Evolutionary conservation across 257 asterid genomes (phyloP), one percentile per base, ranked within the genome.

Genomic region (Fraxinus excelsior): DNA sequence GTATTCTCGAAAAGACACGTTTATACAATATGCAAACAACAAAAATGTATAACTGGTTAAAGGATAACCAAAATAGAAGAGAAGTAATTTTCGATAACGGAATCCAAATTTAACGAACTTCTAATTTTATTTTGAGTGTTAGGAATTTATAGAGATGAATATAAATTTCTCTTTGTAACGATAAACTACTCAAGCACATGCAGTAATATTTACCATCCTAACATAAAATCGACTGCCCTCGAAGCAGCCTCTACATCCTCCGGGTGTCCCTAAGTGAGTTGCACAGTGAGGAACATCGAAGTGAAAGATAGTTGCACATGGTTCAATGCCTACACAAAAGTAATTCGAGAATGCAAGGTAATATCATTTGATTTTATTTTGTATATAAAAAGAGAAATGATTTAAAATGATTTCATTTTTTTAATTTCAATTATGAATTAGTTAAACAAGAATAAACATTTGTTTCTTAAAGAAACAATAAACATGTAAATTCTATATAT

Each of bases 241-340:
- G 7, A 51, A 67, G 73, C 79, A 19, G 79, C 79, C 66, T 26
- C 64, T 9, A 5, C 28, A 16, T 76, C 79, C 8, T 67, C 25
- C 10, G 5, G 11, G 4, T 28, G 42, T 42, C 3, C 13, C 3
- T 13, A 29, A 40, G 28, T 0, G 79, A 0, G 19, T 18, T n/a
- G 64, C 21, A 4, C 40, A 40, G 72, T 79, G 82, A 13, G 82
- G 82, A 31, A 66, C 56, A 73, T 79, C 82, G 74, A 74, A 72
- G 46, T 73, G 74, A 35, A 79, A 72, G 12, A 79, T 49, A 4
- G 84, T 80, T 13, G 31, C 78, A 16, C 65, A 75, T 5, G 80
- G 84, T 23, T 70, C 8, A 23, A 80, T 74, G 5, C 64, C 83
- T 80, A 3, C 14, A 10, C 49, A 40, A 40, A 11, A 40, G 42